Base-by-base conservation (phyloP, 1,139 yeast species). In the Kazachstania sp. region DNA sequence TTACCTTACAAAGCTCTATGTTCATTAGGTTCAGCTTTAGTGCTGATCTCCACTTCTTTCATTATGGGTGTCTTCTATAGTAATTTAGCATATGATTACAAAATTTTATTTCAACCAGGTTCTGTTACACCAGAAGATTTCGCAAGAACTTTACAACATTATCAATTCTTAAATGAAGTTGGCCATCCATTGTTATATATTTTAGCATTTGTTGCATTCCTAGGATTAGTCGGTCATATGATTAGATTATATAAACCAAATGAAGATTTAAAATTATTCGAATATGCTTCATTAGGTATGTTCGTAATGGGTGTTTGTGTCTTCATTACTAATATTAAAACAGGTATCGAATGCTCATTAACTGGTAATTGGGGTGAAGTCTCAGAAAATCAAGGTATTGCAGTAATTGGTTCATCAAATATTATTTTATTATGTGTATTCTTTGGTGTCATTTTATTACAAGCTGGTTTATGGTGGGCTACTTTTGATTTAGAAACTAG, bases 291-390 rank as follows among this genome's bases (percentile, higher is more conserved):
- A 12, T 72, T 88, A 58, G 81, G 79, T 26, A 73, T 86, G 52
- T 78, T 77, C 61, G 81, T 88, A 67, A 71, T 81, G 39, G 84
- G 83, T 11, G 69, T 86, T 45, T 79, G 90, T 57, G 77, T 90
- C 58, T 92, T 88, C 68, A 72, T 88, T 61, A 84, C 95, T 58
- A 92, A 92, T 68, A 72, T 92, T 56, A 77, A 90, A 65, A 79
- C 86, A 46, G 98, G 98, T 45, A 73, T 83, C 45, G 76, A 77
- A 57, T 78, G 94, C 45, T 79, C 87, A 50, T 60, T 78, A 30
- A 67, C 75, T 50, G 88, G 90, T 41, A 72, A 78, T 51, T 92
- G 97, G 97, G 97, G 96, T 53, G 97, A 92, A 47, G 95, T 92
- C 46, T 87, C 86, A 59, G 79, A 77, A 65, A 72, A 74, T 52